Conservation (phyloP, 805 yeast species). For the Lachancea lanzarotensis region DNA sequence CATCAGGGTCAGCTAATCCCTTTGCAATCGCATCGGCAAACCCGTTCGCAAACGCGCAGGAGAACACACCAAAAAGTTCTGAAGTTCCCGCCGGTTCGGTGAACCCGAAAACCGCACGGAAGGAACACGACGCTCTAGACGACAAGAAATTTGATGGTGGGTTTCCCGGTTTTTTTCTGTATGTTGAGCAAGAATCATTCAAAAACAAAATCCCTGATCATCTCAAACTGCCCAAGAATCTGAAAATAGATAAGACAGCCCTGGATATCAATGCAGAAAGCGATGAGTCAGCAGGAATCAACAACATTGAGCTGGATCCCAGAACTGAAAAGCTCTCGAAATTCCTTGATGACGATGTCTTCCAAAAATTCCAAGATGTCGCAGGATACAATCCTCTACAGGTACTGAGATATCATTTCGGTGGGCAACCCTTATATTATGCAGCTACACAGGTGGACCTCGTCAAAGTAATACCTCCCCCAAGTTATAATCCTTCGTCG, state of each 20-base stretch:
- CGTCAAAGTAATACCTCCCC: slow-evolving; percentile 44
- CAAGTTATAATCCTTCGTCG: slow-evolving; percentile 55
- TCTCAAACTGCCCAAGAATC: slow-evolving; percentile 42
- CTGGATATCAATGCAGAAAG: slow-evolving; percentile 38
- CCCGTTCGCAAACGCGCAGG: slow-evolving; percentile 15
- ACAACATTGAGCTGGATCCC: slow-evolving; percentile 31
- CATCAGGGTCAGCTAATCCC: slow-evolving; percentile 26
- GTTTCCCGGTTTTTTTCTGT: slow-evolving; percentile 62
- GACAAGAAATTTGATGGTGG: slow-evolving; percentile 22
- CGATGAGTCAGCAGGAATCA: slow-evolving; percentile 25
- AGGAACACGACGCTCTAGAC: slow-evolving; percentile 23
- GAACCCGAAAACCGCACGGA: slow-evolving; percentile 30
- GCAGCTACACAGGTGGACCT: slow-evolving; percentile 39
- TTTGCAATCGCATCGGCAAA: slow-evolving; percentile 34
- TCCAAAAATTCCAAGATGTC: slow-evolving; percentile 68
- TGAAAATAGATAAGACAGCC: slow-evolving; percentile 46
- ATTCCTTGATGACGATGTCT: slow-evolving; percentile 65
- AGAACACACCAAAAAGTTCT: slow-evolving; percentile 8
- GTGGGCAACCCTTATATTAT: slow-evolving; percentile 72
- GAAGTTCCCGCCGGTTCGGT: slow-evolving; percentile 12
- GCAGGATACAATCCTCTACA: slow-evolving; percentile 82
- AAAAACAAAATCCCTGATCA: slow-evolving; percentile 45
- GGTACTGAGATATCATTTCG: slow-evolving; percentile 76
- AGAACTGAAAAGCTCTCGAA: slow-evolving; percentile 45
- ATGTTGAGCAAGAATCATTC: slow-evolving; percentile 65